Conservation (phyloP, 805 yeast species). For the Saturnispora zaruensis region DNA sequence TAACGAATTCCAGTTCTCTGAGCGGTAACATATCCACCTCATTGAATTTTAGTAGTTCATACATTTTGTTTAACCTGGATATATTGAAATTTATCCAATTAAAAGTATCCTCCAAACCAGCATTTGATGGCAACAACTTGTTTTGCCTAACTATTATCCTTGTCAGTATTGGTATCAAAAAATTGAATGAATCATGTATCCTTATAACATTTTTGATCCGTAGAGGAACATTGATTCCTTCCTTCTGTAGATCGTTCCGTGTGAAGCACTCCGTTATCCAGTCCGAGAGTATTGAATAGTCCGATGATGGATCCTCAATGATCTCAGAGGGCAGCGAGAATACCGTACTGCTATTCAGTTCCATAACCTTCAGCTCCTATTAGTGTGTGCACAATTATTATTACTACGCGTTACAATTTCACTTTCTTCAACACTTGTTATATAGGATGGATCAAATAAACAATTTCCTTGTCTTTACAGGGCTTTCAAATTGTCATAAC, state of each 20-base stretch:
- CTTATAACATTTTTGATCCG: constrained; percentile 12
- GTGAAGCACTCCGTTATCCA: constrained; percentile 1
- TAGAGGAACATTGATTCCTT: neutral
- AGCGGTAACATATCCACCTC: constrained; percentile 5
- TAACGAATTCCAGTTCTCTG: constrained; percentile 11
- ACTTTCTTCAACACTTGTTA: neutral
- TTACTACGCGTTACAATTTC: constrained; percentile 1
- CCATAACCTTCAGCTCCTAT: neutral
- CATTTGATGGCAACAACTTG: neutral
- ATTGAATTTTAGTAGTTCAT: constrained; percentile 7
- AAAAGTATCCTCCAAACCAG: constrained; percentile 2
- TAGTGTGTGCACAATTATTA: neutral
- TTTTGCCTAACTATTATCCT: neutral
- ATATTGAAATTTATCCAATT: constrained; percentile 8
- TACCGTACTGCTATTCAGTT: neutral
- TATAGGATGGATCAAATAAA: constrained; percentile 2
- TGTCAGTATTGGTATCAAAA: constrained; percentile 12
- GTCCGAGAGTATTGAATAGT: constrained; percentile 1
- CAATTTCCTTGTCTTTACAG: neutral
- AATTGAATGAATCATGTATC: constrained; percentile 14
- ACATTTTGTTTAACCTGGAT: constrained; percentile 4
- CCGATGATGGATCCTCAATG: neutral
- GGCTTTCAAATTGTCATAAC: neutral
- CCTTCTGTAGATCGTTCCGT: neutral
- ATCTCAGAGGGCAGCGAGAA: neutral